Percentiles rank a stretch among this genome's conserved stretches.
Evolutionary conservation across 2,329 filamentous ascomycete genomes (phyloP).

Genomic region (Colletotrichum costaricense): DNA sequence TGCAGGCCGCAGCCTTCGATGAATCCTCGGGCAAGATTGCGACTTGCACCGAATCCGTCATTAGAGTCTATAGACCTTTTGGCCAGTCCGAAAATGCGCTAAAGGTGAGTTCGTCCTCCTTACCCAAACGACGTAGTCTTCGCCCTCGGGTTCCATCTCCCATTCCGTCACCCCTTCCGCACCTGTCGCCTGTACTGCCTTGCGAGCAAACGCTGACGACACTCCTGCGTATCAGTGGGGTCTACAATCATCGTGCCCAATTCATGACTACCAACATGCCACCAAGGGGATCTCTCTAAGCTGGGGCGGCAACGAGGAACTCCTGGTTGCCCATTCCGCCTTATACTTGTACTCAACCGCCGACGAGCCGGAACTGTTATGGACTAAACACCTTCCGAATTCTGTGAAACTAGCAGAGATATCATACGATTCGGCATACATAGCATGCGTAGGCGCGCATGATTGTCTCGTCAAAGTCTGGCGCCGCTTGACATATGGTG

Average conservation of each 20-base stretch:
- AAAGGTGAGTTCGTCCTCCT: slow-evolving; percentile 67
- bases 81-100: slow-evolving; percentile 76
- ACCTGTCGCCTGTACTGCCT: not conserved
- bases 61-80: slow-evolving; percentile 84
- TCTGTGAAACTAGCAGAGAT: slow-evolving; percentile 79
- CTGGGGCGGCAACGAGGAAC: slow-evolving; percentile 88
- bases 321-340: slow-evolving; percentile 78
- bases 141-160: not conserved
- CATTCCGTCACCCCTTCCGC: not conserved
- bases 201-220: not conserved
- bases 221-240: slow-evolving; percentile 63
- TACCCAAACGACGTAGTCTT: not conserved
- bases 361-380: slow-evolving; percentile 67
- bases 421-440: slow-evolving; percentile 88
- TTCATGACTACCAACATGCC: slow-evolving; percentile 43
- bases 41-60: slow-evolving; percentile 71
- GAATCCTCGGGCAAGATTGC: slow-evolving; percentile 88
- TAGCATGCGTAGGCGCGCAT: slow-evolving; percentile 82
- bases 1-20: slow-evolving; percentile 85
- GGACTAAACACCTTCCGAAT: slow-evolving; percentile 80
- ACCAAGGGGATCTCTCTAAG: slow-evolving; percentile 68
- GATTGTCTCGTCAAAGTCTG: slow-evolving; percentile 93
- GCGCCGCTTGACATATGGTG: slow-evolving; percentile 86
- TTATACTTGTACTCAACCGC: slow-evolving; percentile 75
- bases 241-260: slow-evolving; percentile 70